Conservation (phyloP, 2,329 filamentous ascomycete genomes). For the Basipetospora chlamydospora region DNA sequence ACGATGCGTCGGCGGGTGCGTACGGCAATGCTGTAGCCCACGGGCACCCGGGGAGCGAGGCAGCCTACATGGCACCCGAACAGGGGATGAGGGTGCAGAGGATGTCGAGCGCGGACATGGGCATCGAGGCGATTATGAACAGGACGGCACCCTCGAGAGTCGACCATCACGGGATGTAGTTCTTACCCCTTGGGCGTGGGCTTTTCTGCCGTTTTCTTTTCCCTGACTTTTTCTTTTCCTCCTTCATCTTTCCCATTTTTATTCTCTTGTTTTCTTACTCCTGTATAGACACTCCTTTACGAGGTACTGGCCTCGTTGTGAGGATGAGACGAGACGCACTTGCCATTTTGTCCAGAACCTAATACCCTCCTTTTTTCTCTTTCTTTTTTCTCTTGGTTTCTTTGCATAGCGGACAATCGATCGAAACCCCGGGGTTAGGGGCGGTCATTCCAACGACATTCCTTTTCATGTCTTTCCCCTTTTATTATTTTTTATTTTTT, state of each 20-base stretch:
- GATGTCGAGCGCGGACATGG: constrained; percentile 41
- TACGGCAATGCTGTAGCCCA: neutral
- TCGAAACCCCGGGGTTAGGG: too few species aligned
- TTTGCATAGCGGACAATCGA: too few species aligned
- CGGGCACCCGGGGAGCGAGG: constrained; percentile 2
- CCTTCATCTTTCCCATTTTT: neutral
- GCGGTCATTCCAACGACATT: too few species aligned
- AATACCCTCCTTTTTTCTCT: too few species aligned
- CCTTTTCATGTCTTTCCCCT: too few species aligned
- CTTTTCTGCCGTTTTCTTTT: constrained; percentile 3
- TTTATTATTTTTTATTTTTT: constrained; percentile 6
- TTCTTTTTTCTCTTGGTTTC: too few species aligned
- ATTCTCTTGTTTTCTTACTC: constrained; percentile 8
- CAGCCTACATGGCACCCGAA: constrained; percentile 10
- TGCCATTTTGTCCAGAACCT: too few species aligned
- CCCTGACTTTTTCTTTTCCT: constrained; percentile 5
- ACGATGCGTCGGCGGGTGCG: constrained; percentile 16
- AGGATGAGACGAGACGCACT: too few species aligned
- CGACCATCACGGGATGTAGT: constrained; percentile 6
- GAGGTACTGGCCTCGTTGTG: too few species aligned
- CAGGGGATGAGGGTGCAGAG: constrained; percentile 9
- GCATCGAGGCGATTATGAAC: constrained; percentile 45
- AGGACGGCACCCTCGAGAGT: constrained; percentile 13
- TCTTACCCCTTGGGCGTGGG: too few species aligned
- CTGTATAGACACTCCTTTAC: too few species aligned